Evolutionary conservation across 202 grass and related monocot genomes (phyloP), one percentile per base, ranked within the genome.

Genomic region (Brachypodium distachyon): DNA sequence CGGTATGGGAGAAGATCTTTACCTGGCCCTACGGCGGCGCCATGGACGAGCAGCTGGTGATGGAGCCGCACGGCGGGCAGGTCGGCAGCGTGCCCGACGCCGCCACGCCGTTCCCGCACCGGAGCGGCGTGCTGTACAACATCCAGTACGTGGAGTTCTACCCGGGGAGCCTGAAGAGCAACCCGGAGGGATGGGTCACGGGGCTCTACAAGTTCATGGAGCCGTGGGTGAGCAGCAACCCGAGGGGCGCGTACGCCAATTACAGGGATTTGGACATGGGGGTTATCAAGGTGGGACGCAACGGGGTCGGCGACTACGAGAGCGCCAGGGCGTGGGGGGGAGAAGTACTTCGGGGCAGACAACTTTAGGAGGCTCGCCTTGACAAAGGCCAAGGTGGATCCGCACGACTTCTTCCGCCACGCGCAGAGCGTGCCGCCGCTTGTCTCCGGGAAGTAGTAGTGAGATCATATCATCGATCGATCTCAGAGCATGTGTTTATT

Each of bases 321-420:
- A 74, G 68, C 14, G 79, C 70, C 7, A 83, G 50, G 44, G 47
- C 79, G 6, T 91, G 88, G 88, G 88, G 88, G 92, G 2, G 61
- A 72, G 46, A 87, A 62, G 70, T 96, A 96, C 60, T 92, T 90
- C n/a, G 18, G 18, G 4, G 61, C 49, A 0, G 92, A 90, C 66
- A 96, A 90, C 66, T 96, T 88, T 72, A 54, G 62, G 57, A 92
- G 89, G 65, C 83, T 96, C 5, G 85, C 90, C 4, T 17, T 62
- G 5, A 67, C 84, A 7, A 90, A 97, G 83, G 75, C 29, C 2
- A 38, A 53, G 64, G 83, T 87, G 8, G 90, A 93, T 23, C 54
- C 56, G 0, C 26, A 7, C 1, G 81, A 93, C 63, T 93, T 88
- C 61, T 66, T 66, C 21, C 38, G 38, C 6, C 25, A 43, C 38